These are phyloP conservation scores for Hyphodiscus hymeniophilus DNA, from an alignment of 495 filamentous ascomycete genomes.

Conservation along the genomic window DNA sequence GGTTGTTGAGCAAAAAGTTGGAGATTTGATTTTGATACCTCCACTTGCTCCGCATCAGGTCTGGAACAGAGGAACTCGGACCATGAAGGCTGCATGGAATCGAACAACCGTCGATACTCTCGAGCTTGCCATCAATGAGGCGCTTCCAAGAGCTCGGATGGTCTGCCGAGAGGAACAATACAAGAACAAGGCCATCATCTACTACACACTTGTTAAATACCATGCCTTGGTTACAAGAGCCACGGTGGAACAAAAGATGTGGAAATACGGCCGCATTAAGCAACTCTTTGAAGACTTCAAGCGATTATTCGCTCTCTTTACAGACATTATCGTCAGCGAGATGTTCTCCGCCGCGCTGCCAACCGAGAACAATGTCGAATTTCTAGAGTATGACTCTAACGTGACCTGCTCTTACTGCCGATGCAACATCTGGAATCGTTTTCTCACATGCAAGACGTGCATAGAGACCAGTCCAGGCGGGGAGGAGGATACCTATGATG, in stretches of 20 bases:
- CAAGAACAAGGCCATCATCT: slow-evolving; percentile 95
- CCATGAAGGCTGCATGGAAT: slow-evolving; percentile 98
- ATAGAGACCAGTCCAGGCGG: slow-evolving; percentile 43
- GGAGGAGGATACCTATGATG: slow-evolving; percentile 75
- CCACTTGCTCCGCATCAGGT: slow-evolving; percentile 96
- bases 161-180: slow-evolving; percentile 99
- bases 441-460: slow-evolving; percentile 82
- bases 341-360: slow-evolving; percentile 59
- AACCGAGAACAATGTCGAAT: slow-evolving; percentile 59
- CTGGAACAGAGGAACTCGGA: slow-evolving; percentile 92
- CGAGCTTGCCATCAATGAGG: slow-evolving; percentile 74
- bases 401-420: slow-evolving; percentile 94
- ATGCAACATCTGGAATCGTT: slow-evolving; percentile 95
- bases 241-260: slow-evolving; percentile 23
- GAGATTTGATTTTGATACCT: slow-evolving; percentile 93
- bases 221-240: slow-evolving; percentile 50
- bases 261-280: slow-evolving; percentile 48
- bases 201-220: slow-evolving; percentile 73
- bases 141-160: slow-evolving; percentile 75
- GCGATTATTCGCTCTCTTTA: slow-evolving; percentile 66
- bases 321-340: slow-evolving; percentile 72
- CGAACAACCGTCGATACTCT: slow-evolving; percentile 89
- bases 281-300: slow-evolving; percentile 72
- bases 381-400: slow-evolving; percentile 70
- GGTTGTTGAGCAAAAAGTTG: slow-evolving; percentile 84